Evolutionary conservation across 257 asterid species (phyloP), one percentile per base, ranked within the genome.

Genomic region (Mentha longifolia): DNA sequence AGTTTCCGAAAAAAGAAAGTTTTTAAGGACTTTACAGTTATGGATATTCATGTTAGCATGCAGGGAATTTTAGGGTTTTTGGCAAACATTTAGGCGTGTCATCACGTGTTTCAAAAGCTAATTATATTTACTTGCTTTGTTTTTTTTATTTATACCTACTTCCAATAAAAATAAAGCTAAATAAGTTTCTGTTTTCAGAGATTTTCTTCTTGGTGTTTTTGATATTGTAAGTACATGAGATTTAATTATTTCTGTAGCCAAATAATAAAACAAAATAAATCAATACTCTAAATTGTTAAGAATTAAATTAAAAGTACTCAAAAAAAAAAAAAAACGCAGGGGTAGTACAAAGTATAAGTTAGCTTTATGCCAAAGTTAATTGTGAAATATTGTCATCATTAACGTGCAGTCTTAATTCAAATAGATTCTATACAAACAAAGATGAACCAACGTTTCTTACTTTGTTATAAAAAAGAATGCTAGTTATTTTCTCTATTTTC

Each of bases 31-130:
- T 74, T 74, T 74, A 65, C 61, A 73, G 67, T 64, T 55, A 65
- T 65, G 73, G 67, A 45, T 78, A 73, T 78, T 71, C 79, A 75
- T 52, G 65, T 68, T 62, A 75, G 66, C 72, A 46, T 33, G 61
- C 59, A 55, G 59, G 75, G 56, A 13, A 12, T 46, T 62, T 15
- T 49, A 16, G 42, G 11, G 30, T 58, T 52, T 65, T 68, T 57
- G 39, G 71, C 51, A 61, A 58, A 64, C 64, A 68, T 45, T 19
- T 37, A 72, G 20, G 59, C 72, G 35, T 71, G 63, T 63, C 25
- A 42, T 51, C 71, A 62, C 77, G 54, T 55, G 46, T n/a, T 65
- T 64, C 11, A 55, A 56, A 74, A 45, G 68, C 61, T 11, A 65
- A 43, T 16, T 43, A 42, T 30, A 37, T 43, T 54, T 25, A 1